A percentile compares a stretch with the other conserved stretches of the same genome.
Evolutionary conservation across 2,329 filamentous ascomycete genomes (phyloP).

Genomic region (Hyphodiscus sp.): DNA sequence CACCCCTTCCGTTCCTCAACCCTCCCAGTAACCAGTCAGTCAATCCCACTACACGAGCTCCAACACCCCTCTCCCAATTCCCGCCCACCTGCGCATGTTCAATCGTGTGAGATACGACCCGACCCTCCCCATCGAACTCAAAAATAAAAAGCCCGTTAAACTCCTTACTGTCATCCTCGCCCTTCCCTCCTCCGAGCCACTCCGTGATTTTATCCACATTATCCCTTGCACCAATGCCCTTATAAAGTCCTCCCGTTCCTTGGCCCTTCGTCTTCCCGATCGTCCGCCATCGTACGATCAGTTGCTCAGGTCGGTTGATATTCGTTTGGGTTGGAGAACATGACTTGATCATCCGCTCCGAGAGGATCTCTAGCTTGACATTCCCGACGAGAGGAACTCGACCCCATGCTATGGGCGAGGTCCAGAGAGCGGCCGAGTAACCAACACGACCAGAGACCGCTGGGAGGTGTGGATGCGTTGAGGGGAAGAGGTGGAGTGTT

Average conservation of each 20-base stretch:
- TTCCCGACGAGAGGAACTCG: conserved; percentile 86
- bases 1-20: conserved; percentile 40
- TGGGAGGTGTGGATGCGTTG: conserved; percentile 81
- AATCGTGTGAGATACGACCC: conserved; percentile 83
- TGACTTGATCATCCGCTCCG: conserved; percentile 67
- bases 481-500: conserved; percentile 63
- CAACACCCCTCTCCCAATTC: conserved; percentile 74
- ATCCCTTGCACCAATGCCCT: conserved; percentile 36
- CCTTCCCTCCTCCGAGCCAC: conserved; percentile 38
- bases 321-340: conserved; percentile 27
- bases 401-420: conserved; percentile 93
- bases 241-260: conserved; percentile 38
- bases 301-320: conserved; percentile 56
- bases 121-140: conserved; percentile 83
- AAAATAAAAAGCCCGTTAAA: conserved; percentile 94
- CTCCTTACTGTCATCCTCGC: conserved; percentile 59
- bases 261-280: conserved; percentile 41
- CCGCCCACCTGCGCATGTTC: conserved; percentile 83
- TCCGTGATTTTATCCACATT: conserved; percentile 48
- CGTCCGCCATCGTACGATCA: conserved; percentile 88
- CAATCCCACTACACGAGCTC: conserved; percentile 78
- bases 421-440: conserved; percentile 92
- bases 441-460: conserved; percentile 85
- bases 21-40: conserved; percentile 92
- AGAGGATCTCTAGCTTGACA: conserved; percentile 78